phyloP scores from a whole-genome alignment of 306 rosid genomes.

The Cyamopsis tetragonoloba region DNA sequence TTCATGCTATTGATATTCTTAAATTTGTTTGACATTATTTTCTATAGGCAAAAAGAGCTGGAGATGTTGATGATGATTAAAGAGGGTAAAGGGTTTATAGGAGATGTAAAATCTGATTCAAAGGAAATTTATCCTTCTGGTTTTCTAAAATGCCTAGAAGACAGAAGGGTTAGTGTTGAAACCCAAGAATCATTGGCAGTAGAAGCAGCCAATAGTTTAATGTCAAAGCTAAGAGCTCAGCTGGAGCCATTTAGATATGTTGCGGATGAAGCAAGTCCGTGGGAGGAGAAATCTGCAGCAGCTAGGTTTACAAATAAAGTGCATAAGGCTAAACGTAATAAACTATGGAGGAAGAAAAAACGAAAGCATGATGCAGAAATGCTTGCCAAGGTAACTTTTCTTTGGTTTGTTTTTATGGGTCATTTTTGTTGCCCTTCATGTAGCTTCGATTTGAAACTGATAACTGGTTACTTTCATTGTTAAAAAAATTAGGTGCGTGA shows the following conservation, averaged over 20 bases:
- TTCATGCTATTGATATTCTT: background rate
- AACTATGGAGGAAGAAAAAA: constrained; percentile 72
- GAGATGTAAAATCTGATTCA: constrained; percentile 30
- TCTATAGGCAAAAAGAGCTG: constrained; percentile 69
- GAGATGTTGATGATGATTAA: constrained; percentile 52
- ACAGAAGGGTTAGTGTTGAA: constrained; percentile 49
- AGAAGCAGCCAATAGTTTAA: constrained; percentile 58
- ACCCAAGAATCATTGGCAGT: constrained; percentile 53
- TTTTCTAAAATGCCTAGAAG: constrained; percentile 40
- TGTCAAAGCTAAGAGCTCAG: constrained; percentile 51
- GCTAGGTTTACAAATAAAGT: constrained; percentile 46
- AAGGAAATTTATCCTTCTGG: constrained; percentile 24
- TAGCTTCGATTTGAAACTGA: background rate
- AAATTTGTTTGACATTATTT: background rate
- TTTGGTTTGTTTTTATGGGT: background rate
- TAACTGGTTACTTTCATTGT: constrained; percentile 7
- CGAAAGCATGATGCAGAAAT: constrained; percentile 56
- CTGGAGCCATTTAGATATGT: constrained; percentile 61
- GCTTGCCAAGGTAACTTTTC: constrained; percentile 54
- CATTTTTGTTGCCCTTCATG: background rate
- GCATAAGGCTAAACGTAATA: constrained; percentile 58
- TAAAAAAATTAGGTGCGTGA: constrained; percentile 45
- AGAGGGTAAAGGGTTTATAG: constrained; percentile 39
- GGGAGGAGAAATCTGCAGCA: constrained; percentile 79
- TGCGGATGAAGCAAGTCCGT: constrained; percentile 52